Evolutionary conservation across 139 green algal genomes (phyloP).

Genomic region (Asterochloris sp.): DNA sequence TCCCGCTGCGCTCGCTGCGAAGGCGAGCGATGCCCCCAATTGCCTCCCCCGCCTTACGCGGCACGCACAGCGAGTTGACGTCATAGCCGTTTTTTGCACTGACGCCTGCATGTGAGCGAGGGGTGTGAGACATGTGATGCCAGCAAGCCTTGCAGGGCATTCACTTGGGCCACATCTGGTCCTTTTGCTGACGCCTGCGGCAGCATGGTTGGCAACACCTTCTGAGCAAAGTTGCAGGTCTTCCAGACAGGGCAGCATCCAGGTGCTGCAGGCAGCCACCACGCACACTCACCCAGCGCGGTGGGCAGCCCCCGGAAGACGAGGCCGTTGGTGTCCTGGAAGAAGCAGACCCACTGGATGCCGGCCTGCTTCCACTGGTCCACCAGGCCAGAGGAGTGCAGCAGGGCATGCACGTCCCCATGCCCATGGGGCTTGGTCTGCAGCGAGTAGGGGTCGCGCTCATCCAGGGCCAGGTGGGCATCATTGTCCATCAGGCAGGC

Average conservation of each 20-base stretch:
- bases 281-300: slow-evolving; percentile 62
- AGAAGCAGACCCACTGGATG: slow-evolving; percentile 95
- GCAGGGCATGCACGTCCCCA: slow-evolving; percentile 95
- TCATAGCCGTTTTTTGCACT: slow-evolving; percentile 69
- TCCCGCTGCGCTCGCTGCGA: slow-evolving; percentile 40
- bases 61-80: slow-evolving; percentile 93
- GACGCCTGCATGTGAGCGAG: slow-evolving; percentile 43
- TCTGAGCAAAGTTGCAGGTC: neutral
- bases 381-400: slow-evolving; percentile 74
- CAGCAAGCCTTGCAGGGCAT: neutral
- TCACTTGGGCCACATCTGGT: neutral
- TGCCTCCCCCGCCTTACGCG: slow-evolving; percentile 90
- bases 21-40: slow-evolving; percentile 87
- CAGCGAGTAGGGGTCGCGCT: slow-evolving; percentile 61
- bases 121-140: neutral
- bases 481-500: slow-evolving; percentile 90
- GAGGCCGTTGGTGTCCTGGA: slow-evolving; percentile 97
- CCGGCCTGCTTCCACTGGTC: slow-evolving; percentile 65
- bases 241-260: too few relatives aligned
- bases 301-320: slow-evolving; percentile 88
- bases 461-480: slow-evolving; percentile 80
- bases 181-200: neutral
- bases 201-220: neutral
- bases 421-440: slow-evolving; percentile 98
- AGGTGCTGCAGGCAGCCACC: neutral